These are phyloP conservation scores for Pleurotus platypus DNA, from an alignment of 768 basidiomycete genomes.

Conservation along the genomic window DNA sequence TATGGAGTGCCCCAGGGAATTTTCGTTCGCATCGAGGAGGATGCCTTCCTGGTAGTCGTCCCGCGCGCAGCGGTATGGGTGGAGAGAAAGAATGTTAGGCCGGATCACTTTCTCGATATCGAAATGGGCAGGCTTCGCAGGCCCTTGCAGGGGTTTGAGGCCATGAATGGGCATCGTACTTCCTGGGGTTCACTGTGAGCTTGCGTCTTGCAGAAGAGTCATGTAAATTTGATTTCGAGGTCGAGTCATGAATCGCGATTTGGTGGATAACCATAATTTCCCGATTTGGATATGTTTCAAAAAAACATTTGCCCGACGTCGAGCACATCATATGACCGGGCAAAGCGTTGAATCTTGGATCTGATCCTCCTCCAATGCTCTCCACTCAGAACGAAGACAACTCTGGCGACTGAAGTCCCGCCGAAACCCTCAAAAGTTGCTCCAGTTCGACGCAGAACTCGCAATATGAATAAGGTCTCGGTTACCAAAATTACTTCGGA, in stretches of 20 bases:
- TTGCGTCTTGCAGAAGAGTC: not conserved
- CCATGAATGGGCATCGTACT: constrained; percentile 61
- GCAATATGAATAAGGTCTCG: too few species aligned
- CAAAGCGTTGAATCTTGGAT: too few species aligned
- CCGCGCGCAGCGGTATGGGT: constrained; percentile 92
- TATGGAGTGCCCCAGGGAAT: constrained; percentile 87
- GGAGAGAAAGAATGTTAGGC: constrained; percentile 89
- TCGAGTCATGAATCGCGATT: not conserved
- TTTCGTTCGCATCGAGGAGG: constrained; percentile 97
- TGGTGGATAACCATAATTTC: not conserved
- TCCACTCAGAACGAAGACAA: too few species aligned
- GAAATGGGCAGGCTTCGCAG: constrained; percentile 74
- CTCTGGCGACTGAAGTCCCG: too few species aligned
- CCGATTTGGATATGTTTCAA: not conserved
- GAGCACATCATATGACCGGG: too few species aligned
- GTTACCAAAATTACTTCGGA: too few species aligned
- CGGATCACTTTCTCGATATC: constrained; percentile 79
- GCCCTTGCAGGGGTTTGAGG: constrained; percentile 38
- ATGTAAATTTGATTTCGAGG: not conserved
- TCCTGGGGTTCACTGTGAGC: not conserved
- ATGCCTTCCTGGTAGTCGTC: constrained; percentile 93
- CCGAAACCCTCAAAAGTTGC: too few species aligned
- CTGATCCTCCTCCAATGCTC: too few species aligned
- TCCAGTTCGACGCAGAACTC: too few species aligned
- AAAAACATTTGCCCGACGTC: not conserved